Evolutionary conservation across 2,329 filamentous ascomycete species (phyloP).

Genomic region (Botrytis fragariae): DNA sequence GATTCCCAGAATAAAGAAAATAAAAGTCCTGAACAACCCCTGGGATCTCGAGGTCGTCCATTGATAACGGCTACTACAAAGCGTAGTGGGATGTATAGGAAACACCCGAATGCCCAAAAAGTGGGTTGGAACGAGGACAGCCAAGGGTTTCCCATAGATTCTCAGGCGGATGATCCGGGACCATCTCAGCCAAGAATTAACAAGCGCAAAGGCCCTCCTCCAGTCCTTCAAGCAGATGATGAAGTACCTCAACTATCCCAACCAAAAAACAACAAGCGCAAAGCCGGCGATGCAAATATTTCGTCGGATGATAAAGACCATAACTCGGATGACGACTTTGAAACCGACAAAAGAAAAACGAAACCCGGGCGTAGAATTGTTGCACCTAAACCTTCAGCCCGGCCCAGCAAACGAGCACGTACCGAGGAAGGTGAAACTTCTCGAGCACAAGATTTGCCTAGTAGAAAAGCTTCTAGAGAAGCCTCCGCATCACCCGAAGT

Average conservation of each 20-base stretch:
- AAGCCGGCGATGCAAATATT: neutral
- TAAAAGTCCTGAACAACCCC: constrained; percentile 12
- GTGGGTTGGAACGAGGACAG: constrained; percentile 8
- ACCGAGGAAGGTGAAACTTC: neutral
- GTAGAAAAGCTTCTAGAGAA: neutral
- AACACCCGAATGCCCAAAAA: neutral
- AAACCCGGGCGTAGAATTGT: neutral
- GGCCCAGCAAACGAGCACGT: neutral
- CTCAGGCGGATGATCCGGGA: neutral
- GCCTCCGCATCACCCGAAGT: neutral
- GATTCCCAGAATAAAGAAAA: constrained; percentile 38
- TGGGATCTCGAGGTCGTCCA: neutral
- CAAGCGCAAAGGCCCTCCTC: constrained; percentile 17
- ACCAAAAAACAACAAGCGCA: neutral
- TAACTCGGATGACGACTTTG: constrained; percentile 31
- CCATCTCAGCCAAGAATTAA: neutral
- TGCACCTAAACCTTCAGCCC: neutral
- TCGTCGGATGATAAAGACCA: neutral
- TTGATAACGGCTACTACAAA: neutral
- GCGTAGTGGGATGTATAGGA: neutral
- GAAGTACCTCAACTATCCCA: neutral
- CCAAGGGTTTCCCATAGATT: constrained; percentile 11
- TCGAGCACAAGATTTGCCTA: neutral
- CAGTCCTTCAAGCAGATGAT: neutral
- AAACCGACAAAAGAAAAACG: constrained; percentile 27